Conservation (phyloP, 2,329 filamentous ascomycete species). For the Ophiostoma novo-ulmi region DNA sequence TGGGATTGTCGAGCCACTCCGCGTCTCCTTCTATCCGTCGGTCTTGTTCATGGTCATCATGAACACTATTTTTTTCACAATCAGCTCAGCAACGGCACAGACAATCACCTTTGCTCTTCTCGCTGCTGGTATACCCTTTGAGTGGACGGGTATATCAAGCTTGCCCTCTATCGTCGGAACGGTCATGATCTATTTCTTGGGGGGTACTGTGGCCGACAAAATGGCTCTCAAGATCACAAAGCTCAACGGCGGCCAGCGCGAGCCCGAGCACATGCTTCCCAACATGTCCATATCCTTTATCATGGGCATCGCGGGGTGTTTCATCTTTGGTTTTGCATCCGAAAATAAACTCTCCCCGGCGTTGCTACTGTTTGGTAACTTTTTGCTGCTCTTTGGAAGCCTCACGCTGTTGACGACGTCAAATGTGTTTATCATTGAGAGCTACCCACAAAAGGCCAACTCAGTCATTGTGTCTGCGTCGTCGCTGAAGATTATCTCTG, state of each 20-base stretch:
- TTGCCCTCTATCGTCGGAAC: slow-evolving; percentile 15
- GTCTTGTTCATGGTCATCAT: slow-evolving; percentile 14
- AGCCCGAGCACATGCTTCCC: slow-evolving; percentile 35
- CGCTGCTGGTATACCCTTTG: slow-evolving; percentile 23
- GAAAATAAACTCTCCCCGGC: slow-evolving; percentile 33
- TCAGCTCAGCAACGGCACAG: slow-evolving; percentile 20
- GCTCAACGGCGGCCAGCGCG: slow-evolving; percentile 26
- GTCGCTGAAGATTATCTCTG: slow-evolving; percentile 33
- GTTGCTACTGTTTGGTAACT: slow-evolving; percentile 32
- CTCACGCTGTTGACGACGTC: slow-evolving; percentile 33
- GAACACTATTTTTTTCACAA: slow-evolving; percentile 15
- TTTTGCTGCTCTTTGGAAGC: slow-evolving; percentile 32
- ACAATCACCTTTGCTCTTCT: slow-evolving; percentile 22
- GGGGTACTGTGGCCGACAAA: slow-evolving; percentile 22
- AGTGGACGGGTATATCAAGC: slow-evolving; percentile 3
- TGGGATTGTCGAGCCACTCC: background rate
- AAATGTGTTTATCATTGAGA: slow-evolving; percentile 36
- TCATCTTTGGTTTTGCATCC: slow-evolving; percentile 34
- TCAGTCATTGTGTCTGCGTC: slow-evolving; percentile 35
- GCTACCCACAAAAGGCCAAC: slow-evolving; percentile 33
- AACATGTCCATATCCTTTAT: slow-evolving; percentile 34
- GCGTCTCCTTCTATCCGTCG: background rate
- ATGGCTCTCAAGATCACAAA: slow-evolving; percentile 22
- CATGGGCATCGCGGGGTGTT: slow-evolving; percentile 31
- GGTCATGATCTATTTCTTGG: slow-evolving; percentile 21